phyloP scores from a whole-genome alignment of 768 basidiomycete genomes.

The Boletus subparvulus region DNA sequence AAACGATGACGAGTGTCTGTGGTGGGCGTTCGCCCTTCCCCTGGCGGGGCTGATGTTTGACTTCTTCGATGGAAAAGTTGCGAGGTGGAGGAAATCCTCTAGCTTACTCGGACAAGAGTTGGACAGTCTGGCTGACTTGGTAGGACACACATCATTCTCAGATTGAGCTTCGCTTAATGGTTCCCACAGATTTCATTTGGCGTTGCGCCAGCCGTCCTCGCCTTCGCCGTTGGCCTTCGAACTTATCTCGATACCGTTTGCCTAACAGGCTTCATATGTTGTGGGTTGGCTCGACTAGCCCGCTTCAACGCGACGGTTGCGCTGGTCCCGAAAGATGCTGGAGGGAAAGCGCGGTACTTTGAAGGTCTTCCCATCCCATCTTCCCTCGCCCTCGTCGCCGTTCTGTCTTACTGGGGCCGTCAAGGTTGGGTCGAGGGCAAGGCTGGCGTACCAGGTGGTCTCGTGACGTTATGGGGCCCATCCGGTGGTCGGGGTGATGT shows the following conservation, averaged over 20 bases:
- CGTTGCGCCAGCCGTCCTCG: slow-evolving; percentile 92
- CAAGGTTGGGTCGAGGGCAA: slow-evolving; percentile 83
- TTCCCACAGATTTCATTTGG: slow-evolving; percentile 87
- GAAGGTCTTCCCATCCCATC: slow-evolving; percentile 98
- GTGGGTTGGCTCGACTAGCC: slow-evolving; percentile 93
- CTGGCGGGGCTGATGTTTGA: slow-evolving; percentile 96
- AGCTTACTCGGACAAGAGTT: slow-evolving; percentile 97
- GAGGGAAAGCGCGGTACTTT: slow-evolving; percentile 92
- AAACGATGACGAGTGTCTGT: slow-evolving; percentile 75
- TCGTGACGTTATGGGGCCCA: slow-evolving; percentile 69
- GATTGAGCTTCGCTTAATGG: slow-evolving; percentile 1
- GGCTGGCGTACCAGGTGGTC: slow-evolving; percentile 72
- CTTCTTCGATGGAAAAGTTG: slow-evolving; percentile 96
- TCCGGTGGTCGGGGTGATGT: slow-evolving; percentile 79
- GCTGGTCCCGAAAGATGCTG: slow-evolving; percentile 79
- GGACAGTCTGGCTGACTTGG: slow-evolving; percentile 94
- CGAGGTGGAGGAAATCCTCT: slow-evolving; percentile 92
- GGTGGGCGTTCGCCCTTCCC: slow-evolving; percentile 86
- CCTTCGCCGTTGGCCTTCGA: slow-evolving; percentile 86
- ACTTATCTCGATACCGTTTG: slow-evolving; percentile 88
- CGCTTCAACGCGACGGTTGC: slow-evolving; percentile 99
- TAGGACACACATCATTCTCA: slow-evolving; percentile 29
- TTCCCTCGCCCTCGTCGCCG: slow-evolving; percentile 72
- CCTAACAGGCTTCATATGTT: slow-evolving; percentile 90
- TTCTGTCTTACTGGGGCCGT: slow-evolving; percentile 80